Base-by-base conservation (phyloP, 805 yeast genomes). In the Saccharomycopsis amapae region DNA sequence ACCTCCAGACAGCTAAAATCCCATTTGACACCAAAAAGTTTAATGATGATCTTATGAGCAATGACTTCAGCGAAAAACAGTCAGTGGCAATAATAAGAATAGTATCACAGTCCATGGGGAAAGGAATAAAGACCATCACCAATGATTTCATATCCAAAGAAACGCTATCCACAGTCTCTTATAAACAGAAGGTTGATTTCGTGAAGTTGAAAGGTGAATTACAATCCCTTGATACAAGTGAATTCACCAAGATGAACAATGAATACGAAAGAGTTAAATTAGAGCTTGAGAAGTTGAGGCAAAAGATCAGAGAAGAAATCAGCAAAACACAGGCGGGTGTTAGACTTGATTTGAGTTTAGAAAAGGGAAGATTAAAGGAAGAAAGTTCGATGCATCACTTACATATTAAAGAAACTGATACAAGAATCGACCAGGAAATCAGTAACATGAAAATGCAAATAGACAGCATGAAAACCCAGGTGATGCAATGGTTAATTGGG, bases 401-500 rank as follows among this genome's bases (percentile, higher is more conserved):
- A 61, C 87, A 88, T 61, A 86, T 93, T 49, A 93, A 87, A 62
- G 98, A 93, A 58, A 87, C 96, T 2, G 94, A 88, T 59, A 86
- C 96, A 3, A 73, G 96, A 53, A 89, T 93, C 45, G 97, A 93
- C 61, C 95, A 93, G 63, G 98, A 93, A 58, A 82, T 93, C 23
- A 82, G 90, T 33, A 90, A 93, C 60, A 85, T 93, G 78, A 89
- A 85, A 63, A 85, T 89, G 72, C 96, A 90, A 64, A 88, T 93
- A 54, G 96, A 93, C 58, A 79, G 86, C 37, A 96, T 90, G 26
- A 93, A 93, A 67, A 86, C 96, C 1, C 97, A 93, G 62, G 97
- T 93, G 41, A 78, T 88, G 81, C 98, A 93, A 65, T 93, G 98
- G 98, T 73, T 93, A 53, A 87, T 93, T 56, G 97, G 97, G 71